These are phyloP conservation scores for Phalaenopsis aphrodite DNA, from an alignment of 106 monocot species.

Conservation along the genomic window DNA sequence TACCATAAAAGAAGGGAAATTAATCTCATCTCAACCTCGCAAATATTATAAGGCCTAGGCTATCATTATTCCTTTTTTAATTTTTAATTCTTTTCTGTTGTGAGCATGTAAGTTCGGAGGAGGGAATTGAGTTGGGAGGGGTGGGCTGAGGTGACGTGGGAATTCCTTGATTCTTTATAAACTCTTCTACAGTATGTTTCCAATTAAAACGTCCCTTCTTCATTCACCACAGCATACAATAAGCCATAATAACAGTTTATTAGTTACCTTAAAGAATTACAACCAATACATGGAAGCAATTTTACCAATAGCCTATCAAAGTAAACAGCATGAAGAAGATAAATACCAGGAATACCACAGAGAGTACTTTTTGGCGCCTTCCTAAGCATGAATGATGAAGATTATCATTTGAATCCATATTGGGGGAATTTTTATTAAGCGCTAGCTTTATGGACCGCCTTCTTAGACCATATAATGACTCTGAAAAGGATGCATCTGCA, in stretches of 20 bases:
- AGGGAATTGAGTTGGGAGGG: neutral
- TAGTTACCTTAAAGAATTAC: neutral
- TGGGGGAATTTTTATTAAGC: constrained; percentile 21
- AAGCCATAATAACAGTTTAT: neutral
- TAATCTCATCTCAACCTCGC: no score
- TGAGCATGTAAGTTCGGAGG: neutral
- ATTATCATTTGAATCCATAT: constrained; percentile 39
- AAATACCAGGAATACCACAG: constrained; percentile 83
- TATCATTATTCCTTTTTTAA: no score
- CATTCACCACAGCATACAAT: neutral
- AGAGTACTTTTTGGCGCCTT: constrained; percentile 78
- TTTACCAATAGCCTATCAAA: neutral
- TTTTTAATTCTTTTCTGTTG: no score
- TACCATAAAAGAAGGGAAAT: neutral
- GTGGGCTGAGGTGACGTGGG: no score
- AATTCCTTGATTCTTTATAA: neutral
- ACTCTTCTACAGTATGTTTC: neutral
- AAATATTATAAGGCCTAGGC: no score
- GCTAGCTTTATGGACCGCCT: constrained; percentile 53
- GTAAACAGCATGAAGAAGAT: neutral
- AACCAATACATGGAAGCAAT: neutral
- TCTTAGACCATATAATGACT: constrained; percentile 88
- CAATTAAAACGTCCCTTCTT: neutral
- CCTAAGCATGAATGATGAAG: constrained; percentile 33
- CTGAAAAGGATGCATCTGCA: constrained; percentile 96